Evolutionary conservation across 371 early-diverging fungal species (phyloP).

Genomic region (Mucor piriformis): DNA sequence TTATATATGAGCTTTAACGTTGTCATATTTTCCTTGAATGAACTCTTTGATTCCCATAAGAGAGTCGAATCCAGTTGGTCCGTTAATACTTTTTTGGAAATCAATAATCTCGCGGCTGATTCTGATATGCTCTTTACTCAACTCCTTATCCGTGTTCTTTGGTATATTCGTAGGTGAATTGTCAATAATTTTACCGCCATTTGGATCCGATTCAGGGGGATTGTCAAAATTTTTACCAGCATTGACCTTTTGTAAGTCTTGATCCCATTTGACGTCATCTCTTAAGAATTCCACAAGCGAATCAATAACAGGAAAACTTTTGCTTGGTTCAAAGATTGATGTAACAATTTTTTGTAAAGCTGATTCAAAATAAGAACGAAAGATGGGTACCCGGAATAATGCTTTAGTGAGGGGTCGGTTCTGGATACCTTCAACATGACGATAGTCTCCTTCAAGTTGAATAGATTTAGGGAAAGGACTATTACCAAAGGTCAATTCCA

Average conservation of each 20-base stretch:
- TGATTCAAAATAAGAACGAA: slow-evolving; percentile 13
- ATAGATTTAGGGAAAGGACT: not conserved
- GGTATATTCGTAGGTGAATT: not conserved
- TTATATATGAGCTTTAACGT: slow-evolving; percentile 41
- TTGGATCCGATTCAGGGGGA: not conserved
- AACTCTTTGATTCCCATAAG: slow-evolving; percentile 24
- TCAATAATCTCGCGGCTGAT: not conserved
- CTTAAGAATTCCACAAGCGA: slow-evolving; percentile 16
- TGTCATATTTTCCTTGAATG: not conserved
- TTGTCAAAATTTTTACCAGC: not conserved
- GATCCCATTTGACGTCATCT: slow-evolving; percentile 35
- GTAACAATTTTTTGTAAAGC: slow-evolving; percentile 4
- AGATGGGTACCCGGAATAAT: not conserved
- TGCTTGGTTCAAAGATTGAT: not conserved
- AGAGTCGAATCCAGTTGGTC: slow-evolving; percentile 6
- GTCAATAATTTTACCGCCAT: not conserved
- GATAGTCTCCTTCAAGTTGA: not conserved
- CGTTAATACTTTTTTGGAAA: slow-evolving; percentile 17
- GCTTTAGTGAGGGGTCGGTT: slow-evolving; percentile 11
- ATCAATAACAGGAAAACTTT: slow-evolving; percentile 15
- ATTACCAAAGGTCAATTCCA: slow-evolving; percentile 15
- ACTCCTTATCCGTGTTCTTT: not conserved
- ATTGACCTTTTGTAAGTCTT: slow-evolving; percentile 7
- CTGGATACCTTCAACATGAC: not conserved
- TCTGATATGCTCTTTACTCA: not conserved